Base-by-base conservation (phyloP, 805 yeast species). In the Zygosaccharomyces bailii region DNA sequence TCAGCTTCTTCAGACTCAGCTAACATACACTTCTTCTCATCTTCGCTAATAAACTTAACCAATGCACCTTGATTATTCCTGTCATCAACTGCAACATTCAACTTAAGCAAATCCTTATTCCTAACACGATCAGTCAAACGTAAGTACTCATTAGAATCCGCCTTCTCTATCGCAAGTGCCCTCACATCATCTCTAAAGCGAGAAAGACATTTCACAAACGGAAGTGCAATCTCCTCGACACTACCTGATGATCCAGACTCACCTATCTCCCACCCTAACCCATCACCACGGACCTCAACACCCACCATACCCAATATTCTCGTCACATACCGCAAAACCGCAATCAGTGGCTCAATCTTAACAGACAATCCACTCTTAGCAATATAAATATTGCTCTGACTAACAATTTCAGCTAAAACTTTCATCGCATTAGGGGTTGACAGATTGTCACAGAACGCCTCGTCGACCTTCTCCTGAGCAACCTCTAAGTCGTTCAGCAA, bases 61-160 rank as follows among this genome's bases (percentile, higher is more conserved):
- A 93, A 74, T 0, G 97, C 90, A n/a, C 81, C 75, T 55, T 76
- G 79, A 2, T 83, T 89, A 48, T 76, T 84, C 57, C 97, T 80
- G 66, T 93, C 99, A 62, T 91, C 98, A 44, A 93, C 71, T 1
- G 95, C 80, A 33, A 93, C 84, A 21, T 95, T 93, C 49, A 89
- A 69, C 19, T 79, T 74, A 48, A 88, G 69, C 54, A 93, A 68
- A 30, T 84, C 93, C 13, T 75, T 66, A 53, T 83, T 80, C 56
- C 99, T 78, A 17, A 93, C 65, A 5, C 70, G 64, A 65, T 93
- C 99, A 46, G 89, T 76, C 4, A 86, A 79, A n/a, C 71, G 68
- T 37, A 93, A 71, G 45, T 88, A 74, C 13, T 72, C 76, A 5
- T 67, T 54, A 43, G 73, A 73, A 16, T 67, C 68, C 8, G 78